phyloP scores from a whole-genome alignment of 768 basidiomycete species.

The Dendrothele bispora region DNA sequence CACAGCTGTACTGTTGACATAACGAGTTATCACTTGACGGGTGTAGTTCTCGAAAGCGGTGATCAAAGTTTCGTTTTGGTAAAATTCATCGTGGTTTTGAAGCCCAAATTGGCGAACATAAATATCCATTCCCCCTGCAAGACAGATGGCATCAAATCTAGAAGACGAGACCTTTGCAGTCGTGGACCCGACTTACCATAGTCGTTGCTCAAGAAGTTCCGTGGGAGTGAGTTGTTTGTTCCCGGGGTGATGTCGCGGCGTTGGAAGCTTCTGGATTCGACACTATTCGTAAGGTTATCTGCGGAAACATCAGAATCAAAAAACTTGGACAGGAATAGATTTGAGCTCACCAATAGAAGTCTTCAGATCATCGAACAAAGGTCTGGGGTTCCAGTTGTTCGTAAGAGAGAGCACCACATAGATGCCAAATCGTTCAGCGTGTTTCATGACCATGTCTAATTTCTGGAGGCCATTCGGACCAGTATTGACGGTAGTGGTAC shows the following conservation, averaged over 20 bases:
- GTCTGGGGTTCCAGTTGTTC: constrained; percentile 58
- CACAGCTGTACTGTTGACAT: constrained; percentile 50
- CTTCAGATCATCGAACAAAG: constrained; percentile 25
- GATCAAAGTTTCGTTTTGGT: constrained; percentile 48
- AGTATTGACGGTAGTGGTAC: constrained; percentile 53
- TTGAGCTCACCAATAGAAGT: constrained; percentile 1
- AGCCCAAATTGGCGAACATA: constrained; percentile 54
- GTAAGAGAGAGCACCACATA: constrained; percentile 57
- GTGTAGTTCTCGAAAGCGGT: constrained; percentile 59
- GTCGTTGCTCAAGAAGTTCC: constrained; percentile 60
- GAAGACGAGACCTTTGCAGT: constrained; percentile 1
- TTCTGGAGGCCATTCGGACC: constrained; percentile 64
- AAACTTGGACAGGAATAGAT: background rate
- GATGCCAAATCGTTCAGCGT: constrained; percentile 55
- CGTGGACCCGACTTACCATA: too few relatives aligned
- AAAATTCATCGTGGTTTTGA: constrained; percentile 61
- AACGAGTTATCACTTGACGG: constrained; percentile 52
- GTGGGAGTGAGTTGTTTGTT: constrained; percentile 42
- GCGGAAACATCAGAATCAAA: background rate
- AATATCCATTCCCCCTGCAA: constrained; percentile 62
- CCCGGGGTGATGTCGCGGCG: constrained; percentile 13
- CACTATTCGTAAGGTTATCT: background rate
- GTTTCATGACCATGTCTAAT: constrained; percentile 54
- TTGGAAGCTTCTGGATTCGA: constrained; percentile 1
- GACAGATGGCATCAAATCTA: constrained; percentile 6